These are phyloP conservation scores for Suillus weaverae DNA, from an alignment of 768 basidiomycete species.

Conservation along the genomic window DNA sequence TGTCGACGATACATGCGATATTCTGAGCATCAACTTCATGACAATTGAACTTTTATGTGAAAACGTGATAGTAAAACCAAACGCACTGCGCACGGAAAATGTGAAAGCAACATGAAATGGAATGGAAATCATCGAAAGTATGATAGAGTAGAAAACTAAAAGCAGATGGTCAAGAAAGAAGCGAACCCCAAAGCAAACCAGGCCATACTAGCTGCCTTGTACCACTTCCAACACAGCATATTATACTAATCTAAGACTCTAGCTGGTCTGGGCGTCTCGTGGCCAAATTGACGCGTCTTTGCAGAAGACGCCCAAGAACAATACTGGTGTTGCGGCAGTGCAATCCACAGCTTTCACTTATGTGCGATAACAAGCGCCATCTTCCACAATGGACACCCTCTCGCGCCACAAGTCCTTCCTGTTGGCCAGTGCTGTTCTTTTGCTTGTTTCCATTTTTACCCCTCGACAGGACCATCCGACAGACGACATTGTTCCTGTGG, in stretches of 20 bases:
- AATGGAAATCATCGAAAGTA: not conserved
- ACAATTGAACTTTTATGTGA: not conserved
- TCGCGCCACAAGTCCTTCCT: not conserved
- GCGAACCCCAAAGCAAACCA: not conserved
- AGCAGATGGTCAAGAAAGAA: conserved; percentile 7
- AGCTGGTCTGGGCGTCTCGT: no score
- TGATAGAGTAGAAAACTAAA: not conserved
- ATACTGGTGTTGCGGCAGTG: not conserved
- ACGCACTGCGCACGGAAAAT: not conserved
- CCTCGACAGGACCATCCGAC: not conserved
- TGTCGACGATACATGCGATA: not conserved
- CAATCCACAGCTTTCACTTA: not conserved
- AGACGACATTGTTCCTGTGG: not conserved
- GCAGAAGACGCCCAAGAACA: not conserved
- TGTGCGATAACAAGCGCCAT: not conserved
- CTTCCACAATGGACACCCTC: conserved; percentile 1
- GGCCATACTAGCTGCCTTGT: no score
- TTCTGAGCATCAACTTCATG: not conserved
- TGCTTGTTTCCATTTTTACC: not conserved
- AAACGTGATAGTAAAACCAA: not conserved
- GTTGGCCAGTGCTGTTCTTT: not conserved
- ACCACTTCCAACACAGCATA: no score
- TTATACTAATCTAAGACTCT: no score
- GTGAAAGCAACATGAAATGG: not conserved
- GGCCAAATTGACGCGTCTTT: not conserved